Evolutionary conservation across 768 basidiomycete species (phyloP).

Genomic region (Boletus pseudopeckii): DNA sequence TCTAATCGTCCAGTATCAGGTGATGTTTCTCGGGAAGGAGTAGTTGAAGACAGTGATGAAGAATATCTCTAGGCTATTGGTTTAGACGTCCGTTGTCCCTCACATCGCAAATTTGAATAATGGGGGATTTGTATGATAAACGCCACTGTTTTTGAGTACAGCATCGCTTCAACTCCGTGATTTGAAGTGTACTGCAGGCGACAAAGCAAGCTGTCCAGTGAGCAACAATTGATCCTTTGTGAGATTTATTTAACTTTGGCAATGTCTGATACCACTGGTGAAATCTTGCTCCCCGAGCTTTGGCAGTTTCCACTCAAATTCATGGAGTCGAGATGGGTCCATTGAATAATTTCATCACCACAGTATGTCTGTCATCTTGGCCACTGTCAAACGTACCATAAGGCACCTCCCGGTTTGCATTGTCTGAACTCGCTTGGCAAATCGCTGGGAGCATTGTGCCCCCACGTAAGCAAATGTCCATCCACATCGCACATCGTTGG

Average conservation of each 20-base stretch:
- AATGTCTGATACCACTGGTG: neutral
- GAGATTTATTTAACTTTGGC: conserved; percentile 3
- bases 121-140: neutral
- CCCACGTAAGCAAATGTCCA: conserved; percentile 13
- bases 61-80: conserved; percentile 17
- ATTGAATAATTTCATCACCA: neutral
- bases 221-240: conserved; percentile 1
- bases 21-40: conserved; percentile 13
- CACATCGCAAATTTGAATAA: neutral
- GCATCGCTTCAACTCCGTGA: no score
- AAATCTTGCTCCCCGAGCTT: neutral
- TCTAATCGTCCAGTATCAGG: conserved; percentile 16
- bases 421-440: neutral
- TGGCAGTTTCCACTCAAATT: neutral
- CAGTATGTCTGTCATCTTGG: conserved; percentile 6
- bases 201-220: neutral
- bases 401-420: conserved; percentile 3
- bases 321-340: neutral
- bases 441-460: neutral
- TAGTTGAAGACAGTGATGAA: conserved; percentile 38
- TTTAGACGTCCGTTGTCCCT: neutral
- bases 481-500: conserved; percentile 9
- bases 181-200: no score
- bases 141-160: neutral
- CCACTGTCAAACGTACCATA: neutral